A percentile compares a stretch with the other conserved stretches of the same genome.
These are phyloP conservation scores for Debaryomycetaceae sp. DNA, from an alignment of 1,139 yeast genomes.

Conservation along the genomic window DNA sequence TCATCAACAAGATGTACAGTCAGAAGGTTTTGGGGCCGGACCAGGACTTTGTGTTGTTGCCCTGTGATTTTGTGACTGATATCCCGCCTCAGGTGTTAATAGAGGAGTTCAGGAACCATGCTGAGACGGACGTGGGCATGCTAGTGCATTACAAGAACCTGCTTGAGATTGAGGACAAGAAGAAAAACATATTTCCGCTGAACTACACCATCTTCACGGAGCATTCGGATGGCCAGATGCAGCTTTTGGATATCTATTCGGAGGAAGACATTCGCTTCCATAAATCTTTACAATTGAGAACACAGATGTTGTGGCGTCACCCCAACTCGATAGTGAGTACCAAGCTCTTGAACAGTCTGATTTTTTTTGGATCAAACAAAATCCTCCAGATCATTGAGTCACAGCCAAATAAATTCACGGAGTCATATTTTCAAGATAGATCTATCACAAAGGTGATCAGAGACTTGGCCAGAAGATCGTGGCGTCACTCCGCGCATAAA, in stretches of 20 bases:
- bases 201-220: slow-evolving; percentile 50
- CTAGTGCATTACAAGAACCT: slow-evolving; percentile 68
- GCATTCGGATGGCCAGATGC: slow-evolving; percentile 49
- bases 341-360: slow-evolving; percentile 69
- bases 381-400: slow-evolving; percentile 39
- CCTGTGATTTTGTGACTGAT: slow-evolving; percentile 92
- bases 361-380: slow-evolving; percentile 68
- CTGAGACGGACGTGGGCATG: slow-evolving; percentile 64
- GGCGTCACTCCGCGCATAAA: slow-evolving; percentile 68
- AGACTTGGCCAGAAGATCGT: slow-evolving; percentile 85
- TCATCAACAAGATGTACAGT: slow-evolving; percentile 50
- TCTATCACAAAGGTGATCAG: slow-evolving; percentile 71
- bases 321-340: slow-evolving; percentile 78
- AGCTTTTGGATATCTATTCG: slow-evolving; percentile 68
- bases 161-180: slow-evolving; percentile 76
- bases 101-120: slow-evolving; percentile 75
- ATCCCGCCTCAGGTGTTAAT: slow-evolving; percentile 86
- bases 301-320: slow-evolving; percentile 86
- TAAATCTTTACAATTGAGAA: slow-evolving; percentile 71
- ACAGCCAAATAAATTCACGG: slow-evolving; percentile 31
- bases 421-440: slow-evolving; percentile 37
- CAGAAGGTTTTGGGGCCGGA: slow-evolving; percentile 32
- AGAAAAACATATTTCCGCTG: slow-evolving; percentile 50
- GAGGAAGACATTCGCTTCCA: slow-evolving; percentile 62
- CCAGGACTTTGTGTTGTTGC: slow-evolving; percentile 66